Conservation (phyloP, 805 yeast genomes). For the Lachancea sp. region DNA sequence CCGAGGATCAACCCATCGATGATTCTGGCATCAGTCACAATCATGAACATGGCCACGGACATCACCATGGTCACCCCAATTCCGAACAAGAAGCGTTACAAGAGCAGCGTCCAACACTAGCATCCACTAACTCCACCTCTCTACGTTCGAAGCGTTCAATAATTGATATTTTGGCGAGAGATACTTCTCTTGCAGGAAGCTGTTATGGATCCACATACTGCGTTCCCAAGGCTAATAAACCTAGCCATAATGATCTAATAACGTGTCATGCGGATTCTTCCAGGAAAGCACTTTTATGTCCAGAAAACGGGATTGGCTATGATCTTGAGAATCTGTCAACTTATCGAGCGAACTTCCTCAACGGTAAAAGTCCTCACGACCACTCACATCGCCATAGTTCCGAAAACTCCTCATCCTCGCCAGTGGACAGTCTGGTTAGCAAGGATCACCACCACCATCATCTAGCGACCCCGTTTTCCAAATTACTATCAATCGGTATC, state of each 20-base stretch:
- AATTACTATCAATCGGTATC: constrained; percentile 77
- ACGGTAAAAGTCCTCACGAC: constrained; percentile 10
- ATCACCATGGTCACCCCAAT: too few species aligned
- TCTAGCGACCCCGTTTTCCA: constrained; percentile 66
- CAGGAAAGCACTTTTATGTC: constrained; percentile 18
- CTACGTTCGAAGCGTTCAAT: constrained; percentile 13
- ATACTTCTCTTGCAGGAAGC: constrained; percentile 9
- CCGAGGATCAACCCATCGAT: background rate
- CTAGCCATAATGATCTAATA: background rate
- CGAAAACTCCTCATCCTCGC: constrained; percentile 15
- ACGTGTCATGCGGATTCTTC: constrained; percentile 4
- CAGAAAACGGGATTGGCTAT: constrained; percentile 33
- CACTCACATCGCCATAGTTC: constrained; percentile 7
- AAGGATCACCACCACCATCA: constrained; percentile 67
- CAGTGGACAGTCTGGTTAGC: constrained; percentile 8
- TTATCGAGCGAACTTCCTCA: constrained; percentile 28
- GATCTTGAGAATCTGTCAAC: constrained; percentile 32
- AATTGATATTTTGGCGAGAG: constrained; percentile 15
- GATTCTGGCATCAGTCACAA: background rate
- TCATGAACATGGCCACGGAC: background rate
- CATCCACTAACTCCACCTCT: background rate
- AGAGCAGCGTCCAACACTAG: background rate
- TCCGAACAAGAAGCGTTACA: background rate
- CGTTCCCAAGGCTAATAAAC: constrained; percentile 14
- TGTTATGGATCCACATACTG: constrained; percentile 15